Base-by-base conservation (phyloP, 306 rosid genomes). In the Gastrolobium bilobum region DNA sequence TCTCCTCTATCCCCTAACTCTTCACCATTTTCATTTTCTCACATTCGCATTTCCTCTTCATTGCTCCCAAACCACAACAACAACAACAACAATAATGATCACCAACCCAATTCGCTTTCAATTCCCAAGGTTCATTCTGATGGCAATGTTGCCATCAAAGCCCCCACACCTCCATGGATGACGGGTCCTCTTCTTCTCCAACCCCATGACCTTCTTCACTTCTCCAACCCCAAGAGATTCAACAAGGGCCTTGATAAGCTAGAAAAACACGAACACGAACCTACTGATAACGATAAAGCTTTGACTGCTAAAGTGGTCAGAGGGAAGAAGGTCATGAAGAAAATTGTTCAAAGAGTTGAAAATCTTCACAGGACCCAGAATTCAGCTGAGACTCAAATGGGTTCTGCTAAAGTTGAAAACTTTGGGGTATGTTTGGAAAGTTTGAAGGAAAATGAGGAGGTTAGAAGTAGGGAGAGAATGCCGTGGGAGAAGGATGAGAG, bases 121-220 rank as follows among this genome's bases (percentile, higher is more conserved):
- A 58, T 84, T 72, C 79, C 81, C 72, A 76, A 38, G 54, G 84
- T 88, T 30, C 54, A 31, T 73, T 79, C 93, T 26, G 69, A 73
- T 73, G 73, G 62, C 26, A 20, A 20, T 44, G 37, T 34, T 10
- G 37, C 78, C 70, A 15, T 91, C 63, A 91, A 88, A 67, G 68
- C 65, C 61, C 97, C 92, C 44, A 79, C 96, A 4, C 82, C 98
- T 72, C 98, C 98, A 75, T 91, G 97, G 98, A 86, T 89, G 90
- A 85, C 69, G 78, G 88, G 76, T 75, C 94, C 94, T 57, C 90
- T 90, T 64, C 82, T 88, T 82, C 83, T 87, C 52, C 90, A 71
- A 76, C 87, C 91, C 68, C 77, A 78, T 31, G 84, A 93, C 14
- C 77, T 85, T 73, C 35, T 81, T 15, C 86, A 89, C 73, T 79